Conservation (phyloP, 106 monocot species). For the Dioscorea dumetorum region DNA sequence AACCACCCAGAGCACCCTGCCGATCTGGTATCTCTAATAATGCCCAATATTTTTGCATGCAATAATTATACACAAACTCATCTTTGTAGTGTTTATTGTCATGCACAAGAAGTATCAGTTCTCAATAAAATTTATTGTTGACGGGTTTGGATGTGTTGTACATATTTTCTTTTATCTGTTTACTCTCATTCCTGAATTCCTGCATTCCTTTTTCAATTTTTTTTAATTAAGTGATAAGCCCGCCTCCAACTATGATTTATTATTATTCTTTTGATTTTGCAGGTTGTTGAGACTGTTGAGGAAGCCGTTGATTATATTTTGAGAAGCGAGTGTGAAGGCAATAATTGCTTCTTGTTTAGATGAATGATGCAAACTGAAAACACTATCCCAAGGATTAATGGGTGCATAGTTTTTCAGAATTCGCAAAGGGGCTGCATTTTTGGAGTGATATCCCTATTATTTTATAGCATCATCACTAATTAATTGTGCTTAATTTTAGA, state of each 20-base stretch:
- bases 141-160: not conserved
- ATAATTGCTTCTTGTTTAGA: not conserved
- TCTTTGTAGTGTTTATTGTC: not conserved
- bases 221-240: no score
- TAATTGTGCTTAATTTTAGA: no score
- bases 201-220: not conserved
- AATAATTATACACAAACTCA: not conserved
- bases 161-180: not conserved
- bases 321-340: slow-evolving; percentile 33
- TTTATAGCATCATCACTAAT: no score
- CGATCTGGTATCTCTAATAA: slow-evolving; percentile 47
- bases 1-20: slow-evolving; percentile 74
- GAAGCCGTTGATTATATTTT: slow-evolving; percentile 71
- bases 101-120: not conserved
- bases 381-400: no score
- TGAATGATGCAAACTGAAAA: no score
- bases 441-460: no score
- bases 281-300: slow-evolving; percentile 87
- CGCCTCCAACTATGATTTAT: not conserved
- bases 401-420: no score
- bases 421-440: no score
- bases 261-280: slow-evolving; percentile 3
- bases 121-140: not conserved
- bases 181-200: not conserved
- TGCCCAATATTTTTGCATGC: not conserved